These are phyloP conservation scores for Beta lomatogona DNA, from an alignment of 179 eudicot genomes.

Conservation along the genomic window DNA sequence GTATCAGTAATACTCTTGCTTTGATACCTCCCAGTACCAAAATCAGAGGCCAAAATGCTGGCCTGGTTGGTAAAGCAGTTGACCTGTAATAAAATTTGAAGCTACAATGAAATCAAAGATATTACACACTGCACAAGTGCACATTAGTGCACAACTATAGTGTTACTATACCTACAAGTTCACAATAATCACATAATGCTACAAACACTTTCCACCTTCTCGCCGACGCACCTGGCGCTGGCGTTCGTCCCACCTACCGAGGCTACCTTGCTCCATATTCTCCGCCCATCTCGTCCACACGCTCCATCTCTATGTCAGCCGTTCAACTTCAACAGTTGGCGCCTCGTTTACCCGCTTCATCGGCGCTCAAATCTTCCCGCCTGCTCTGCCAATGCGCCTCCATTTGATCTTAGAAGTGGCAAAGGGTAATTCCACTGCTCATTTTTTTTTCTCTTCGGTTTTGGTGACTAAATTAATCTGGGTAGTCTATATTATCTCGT, in stretches of 20 bases:
- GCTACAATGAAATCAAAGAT: no score
- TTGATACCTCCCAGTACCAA: no score
- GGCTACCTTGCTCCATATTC: slow-evolving; percentile 6
- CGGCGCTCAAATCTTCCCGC: slow-evolving; percentile 28
- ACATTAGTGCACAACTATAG: no score
- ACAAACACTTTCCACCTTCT: background rate
- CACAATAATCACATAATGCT: no score
- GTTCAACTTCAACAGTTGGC: slow-evolving; percentile 19
- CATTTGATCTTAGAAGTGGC: slow-evolving; percentile 53
- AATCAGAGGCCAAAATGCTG: no score
- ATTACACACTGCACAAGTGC: no score
- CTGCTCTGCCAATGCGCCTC: slow-evolving; percentile 23
- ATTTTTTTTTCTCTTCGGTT: background rate
- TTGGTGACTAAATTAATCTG: background rate
- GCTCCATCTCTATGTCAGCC: slow-evolving; percentile 16
- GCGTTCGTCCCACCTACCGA: background rate
- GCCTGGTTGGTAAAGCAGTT: no score
- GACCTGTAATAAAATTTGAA: no score
- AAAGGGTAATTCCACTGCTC: slow-evolving; percentile 41
- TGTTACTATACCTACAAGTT: no score
- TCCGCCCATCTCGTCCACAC: slow-evolving; percentile 19
- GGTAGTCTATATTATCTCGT: background rate
- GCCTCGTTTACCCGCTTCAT: slow-evolving; percentile 10
- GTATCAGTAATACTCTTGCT: no score
- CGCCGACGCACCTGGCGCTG: background rate